Percentiles rank a stretch among this genome's conserved stretches.
Evolutionary conservation across 2,329 filamentous ascomycete species (phyloP).

Genomic region (Neonectria ditissima): DNA sequence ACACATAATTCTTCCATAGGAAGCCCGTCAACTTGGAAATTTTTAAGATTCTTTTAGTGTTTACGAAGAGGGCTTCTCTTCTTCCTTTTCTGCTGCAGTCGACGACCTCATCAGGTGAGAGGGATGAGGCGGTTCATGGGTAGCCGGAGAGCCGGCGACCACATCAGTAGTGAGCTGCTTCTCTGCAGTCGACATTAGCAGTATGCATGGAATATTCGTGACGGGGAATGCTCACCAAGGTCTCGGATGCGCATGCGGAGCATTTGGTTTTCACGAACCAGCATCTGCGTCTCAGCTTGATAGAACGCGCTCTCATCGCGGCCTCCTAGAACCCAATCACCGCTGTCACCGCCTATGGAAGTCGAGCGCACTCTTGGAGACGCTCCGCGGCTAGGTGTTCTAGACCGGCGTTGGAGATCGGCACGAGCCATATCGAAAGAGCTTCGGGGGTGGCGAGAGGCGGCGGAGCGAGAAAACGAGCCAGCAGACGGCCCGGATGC

Average conservation of each 20-base stretch:
- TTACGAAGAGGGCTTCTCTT: constrained; percentile 31
- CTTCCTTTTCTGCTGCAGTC: constrained; percentile 56
- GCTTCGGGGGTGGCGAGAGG: constrained; percentile 62
- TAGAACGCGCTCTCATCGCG: constrained; percentile 84
- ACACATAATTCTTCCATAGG: neutral
- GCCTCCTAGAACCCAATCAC: constrained; percentile 72
- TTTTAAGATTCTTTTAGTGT: constrained; percentile 33
- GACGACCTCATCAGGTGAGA: constrained; percentile 63
- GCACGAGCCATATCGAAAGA: constrained; percentile 70
- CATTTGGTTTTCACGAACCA: constrained; percentile 87
- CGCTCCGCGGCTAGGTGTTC: constrained; percentile 69
- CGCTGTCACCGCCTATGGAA: constrained; percentile 69
- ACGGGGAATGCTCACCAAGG: constrained; percentile 68
- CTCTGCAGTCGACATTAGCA: constrained; percentile 52
- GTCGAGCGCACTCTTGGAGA: constrained; percentile 68
- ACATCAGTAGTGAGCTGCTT: constrained; percentile 62
- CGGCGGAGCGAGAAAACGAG: constrained; percentile 65
- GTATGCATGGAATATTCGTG: neutral
- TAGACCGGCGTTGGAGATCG: constrained; percentile 67
- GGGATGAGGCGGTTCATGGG: constrained; percentile 60
- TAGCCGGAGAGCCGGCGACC: constrained; percentile 46
- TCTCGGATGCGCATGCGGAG: constrained; percentile 79
- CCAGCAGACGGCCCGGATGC: constrained; percentile 50
- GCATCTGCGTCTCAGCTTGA: constrained; percentile 83
- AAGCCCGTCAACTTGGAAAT: neutral